These are phyloP conservation scores for Cyphellophora attinorum DNA, from an alignment of 2,329 filamentous ascomycete genomes.

Conservation along the genomic window DNA sequence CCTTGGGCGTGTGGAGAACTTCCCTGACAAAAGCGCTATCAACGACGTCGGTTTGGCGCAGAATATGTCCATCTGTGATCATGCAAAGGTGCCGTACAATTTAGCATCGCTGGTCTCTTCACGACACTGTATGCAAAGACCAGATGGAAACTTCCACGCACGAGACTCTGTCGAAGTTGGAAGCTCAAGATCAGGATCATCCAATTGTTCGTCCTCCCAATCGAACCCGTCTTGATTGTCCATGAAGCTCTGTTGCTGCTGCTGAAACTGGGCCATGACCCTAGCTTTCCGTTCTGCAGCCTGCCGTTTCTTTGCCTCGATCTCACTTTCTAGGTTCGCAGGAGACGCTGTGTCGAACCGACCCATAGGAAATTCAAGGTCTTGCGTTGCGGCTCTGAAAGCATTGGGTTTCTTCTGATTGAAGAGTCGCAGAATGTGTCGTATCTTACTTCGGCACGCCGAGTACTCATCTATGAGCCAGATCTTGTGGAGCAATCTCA, in stretches of 20 bases:
- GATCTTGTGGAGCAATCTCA: conserved; percentile 44
- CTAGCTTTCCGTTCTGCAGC: conserved; percentile 81
- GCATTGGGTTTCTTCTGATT: conserved; percentile 68
- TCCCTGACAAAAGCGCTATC: conserved; percentile 80
- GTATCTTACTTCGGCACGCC: conserved; percentile 74
- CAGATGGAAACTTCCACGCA: conserved; percentile 81
- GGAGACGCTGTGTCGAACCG: conserved; percentile 74
- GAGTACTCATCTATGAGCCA: conserved; percentile 65
- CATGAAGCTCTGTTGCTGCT: conserved; percentile 92
- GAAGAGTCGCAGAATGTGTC: conserved; percentile 72
- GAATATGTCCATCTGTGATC: conserved; percentile 72
- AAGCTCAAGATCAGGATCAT: conserved; percentile 47
- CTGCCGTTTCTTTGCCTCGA: conserved; percentile 79
- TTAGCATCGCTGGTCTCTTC: conserved; percentile 86
- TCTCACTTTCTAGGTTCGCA: conserved; percentile 51
- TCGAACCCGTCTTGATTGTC: conserved; percentile 79
- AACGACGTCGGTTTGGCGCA: conserved; percentile 75
- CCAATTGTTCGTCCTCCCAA: conserved; percentile 76
- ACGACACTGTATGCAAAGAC: conserved; percentile 92
- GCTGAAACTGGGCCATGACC: conserved; percentile 96
- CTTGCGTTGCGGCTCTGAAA: conserved; percentile 59
- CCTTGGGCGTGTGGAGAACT: conserved; percentile 65
- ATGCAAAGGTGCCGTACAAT: conserved; percentile 88
- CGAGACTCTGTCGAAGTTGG: conserved; percentile 52
- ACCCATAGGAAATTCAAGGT: conserved; percentile 57